These are phyloP conservation scores for Lachancea quebecensis DNA, from an alignment of 805 yeast species.

Conservation along the genomic window DNA sequence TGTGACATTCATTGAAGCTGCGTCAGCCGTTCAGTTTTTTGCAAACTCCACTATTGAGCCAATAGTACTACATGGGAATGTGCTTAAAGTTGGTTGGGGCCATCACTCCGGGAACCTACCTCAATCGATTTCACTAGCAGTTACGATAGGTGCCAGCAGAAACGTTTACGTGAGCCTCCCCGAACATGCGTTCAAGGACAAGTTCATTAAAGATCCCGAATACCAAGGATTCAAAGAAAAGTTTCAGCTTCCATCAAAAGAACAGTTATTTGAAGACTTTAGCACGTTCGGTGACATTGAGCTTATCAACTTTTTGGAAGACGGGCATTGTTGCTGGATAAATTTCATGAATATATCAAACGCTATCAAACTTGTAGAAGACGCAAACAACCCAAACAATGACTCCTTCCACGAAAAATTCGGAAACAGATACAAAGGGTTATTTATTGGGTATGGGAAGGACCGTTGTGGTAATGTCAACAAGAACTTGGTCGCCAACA, in stretches of 20 bases:
- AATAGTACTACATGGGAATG: constrained; percentile 53
- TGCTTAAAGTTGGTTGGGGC: constrained; percentile 65
- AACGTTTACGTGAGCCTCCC: constrained; percentile 66
- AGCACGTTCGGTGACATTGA: constrained; percentile 62
- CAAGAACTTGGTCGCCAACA: constrained; percentile 38
- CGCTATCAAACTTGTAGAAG: constrained; percentile 59
- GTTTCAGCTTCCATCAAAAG: constrained; percentile 39
- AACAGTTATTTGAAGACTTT: constrained; percentile 52
- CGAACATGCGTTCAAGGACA: constrained; percentile 36
- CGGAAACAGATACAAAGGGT: constrained; percentile 41
- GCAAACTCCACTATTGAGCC: constrained; percentile 54
- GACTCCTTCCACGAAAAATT: constrained; percentile 35
- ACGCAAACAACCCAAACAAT: constrained; percentile 38
- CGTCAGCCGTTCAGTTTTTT: constrained; percentile 60
- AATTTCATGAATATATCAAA: constrained; percentile 58
- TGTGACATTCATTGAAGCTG: constrained; percentile 58
- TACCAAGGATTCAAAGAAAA: constrained; percentile 26
- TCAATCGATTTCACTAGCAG: constrained; percentile 51
- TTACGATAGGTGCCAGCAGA: constrained; percentile 68
- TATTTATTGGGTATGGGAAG: constrained; percentile 63
- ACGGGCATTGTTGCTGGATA: constrained; percentile 67
- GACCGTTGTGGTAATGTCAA: constrained; percentile 68
- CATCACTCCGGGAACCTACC: constrained; percentile 58
- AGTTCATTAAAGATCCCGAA: constrained; percentile 27
- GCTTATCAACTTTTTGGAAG: constrained; percentile 65